phyloP scores from a whole-genome alignment of 371 early-diverging fungal genomes.

The Fennellomyces sp. region DNA sequence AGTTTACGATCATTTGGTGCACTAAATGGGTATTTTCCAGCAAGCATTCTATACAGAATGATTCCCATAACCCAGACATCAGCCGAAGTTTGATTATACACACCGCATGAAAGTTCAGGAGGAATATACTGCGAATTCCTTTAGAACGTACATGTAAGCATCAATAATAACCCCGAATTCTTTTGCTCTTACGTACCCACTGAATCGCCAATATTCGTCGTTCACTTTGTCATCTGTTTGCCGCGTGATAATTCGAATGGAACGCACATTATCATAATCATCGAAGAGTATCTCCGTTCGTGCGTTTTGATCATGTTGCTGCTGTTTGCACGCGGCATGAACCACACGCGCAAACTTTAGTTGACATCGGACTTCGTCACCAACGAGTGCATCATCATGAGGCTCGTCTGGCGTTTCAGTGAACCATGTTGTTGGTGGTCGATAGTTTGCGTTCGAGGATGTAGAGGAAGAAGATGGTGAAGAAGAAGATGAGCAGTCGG shows the following conservation, averaged over 20 bases:
- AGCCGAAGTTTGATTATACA: slow-evolving; percentile 9
- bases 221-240: slow-evolving; percentile 1
- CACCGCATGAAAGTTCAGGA: slow-evolving; percentile 30
- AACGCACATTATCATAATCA: slow-evolving; percentile 14
- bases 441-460: not conserved
- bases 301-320: slow-evolving; percentile 1
- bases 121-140: slow-evolving; percentile 44
- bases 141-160: slow-evolving; percentile 1
- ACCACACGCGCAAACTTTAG: slow-evolving; percentile 25
- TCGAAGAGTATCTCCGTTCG: slow-evolving; percentile 6
- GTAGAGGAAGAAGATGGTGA: not conserved
- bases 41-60: slow-evolving; percentile 43
- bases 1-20: slow-evolving; percentile 26
- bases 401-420: not conserved
- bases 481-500: not conserved
- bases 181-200: slow-evolving; percentile 22
- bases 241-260: slow-evolving; percentile 12
- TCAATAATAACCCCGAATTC: too few species aligned
- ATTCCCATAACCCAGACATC: slow-evolving; percentile 51
- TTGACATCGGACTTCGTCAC: slow-evolving; percentile 25
- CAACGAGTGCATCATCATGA: not conserved
- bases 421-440: not conserved
- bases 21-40: slow-evolving; percentile 41
- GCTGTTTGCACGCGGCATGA: slow-evolving; percentile 17
- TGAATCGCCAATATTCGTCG: slow-evolving; percentile 18